phyloP scores from a whole-genome alignment of 139 green algal species.

The Chlorella sorokiniana region DNA sequence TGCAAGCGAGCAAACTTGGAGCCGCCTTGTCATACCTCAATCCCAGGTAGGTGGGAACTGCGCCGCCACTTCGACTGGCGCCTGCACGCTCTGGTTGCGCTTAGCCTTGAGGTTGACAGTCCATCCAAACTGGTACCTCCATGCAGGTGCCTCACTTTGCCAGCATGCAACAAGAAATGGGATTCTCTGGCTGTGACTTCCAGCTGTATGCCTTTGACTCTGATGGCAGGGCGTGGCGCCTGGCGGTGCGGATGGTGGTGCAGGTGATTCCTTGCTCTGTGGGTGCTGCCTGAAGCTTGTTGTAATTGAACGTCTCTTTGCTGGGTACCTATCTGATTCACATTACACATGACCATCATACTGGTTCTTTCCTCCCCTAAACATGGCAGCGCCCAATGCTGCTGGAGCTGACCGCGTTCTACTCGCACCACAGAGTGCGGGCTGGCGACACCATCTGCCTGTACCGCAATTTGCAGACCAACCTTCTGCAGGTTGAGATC shows the following conservation, averaged over 20 bases:
- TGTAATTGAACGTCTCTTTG: too few relatives aligned
- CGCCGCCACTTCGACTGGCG: too few relatives aligned
- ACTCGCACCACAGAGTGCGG: slow-evolving; percentile 3
- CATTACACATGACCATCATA: too few relatives aligned
- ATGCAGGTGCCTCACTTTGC: neutral
- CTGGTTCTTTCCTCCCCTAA: neutral
- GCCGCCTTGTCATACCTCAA: neutral
- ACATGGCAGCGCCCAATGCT: neutral
- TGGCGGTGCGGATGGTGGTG: neutral
- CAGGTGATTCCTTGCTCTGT: neutral
- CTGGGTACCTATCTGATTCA: too few relatives aligned
- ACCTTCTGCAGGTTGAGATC: neutral
- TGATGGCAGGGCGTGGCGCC: neutral
- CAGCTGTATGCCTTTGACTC: neutral
- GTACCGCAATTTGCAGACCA: neutral
- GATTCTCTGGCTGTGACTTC: neutral
- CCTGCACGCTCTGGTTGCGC: neutral
- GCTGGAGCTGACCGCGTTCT: neutral
- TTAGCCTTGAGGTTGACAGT: too few relatives aligned
- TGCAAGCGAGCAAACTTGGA: neutral
- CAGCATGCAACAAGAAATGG: neutral
- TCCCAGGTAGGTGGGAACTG: neutral
- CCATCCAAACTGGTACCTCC: too few relatives aligned
- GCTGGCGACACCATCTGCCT: neutral
- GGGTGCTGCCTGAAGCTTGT: neutral